Base-by-base conservation (phyloP, 768 basidiomycete species). In the Leccinum longicurvipes region DNA sequence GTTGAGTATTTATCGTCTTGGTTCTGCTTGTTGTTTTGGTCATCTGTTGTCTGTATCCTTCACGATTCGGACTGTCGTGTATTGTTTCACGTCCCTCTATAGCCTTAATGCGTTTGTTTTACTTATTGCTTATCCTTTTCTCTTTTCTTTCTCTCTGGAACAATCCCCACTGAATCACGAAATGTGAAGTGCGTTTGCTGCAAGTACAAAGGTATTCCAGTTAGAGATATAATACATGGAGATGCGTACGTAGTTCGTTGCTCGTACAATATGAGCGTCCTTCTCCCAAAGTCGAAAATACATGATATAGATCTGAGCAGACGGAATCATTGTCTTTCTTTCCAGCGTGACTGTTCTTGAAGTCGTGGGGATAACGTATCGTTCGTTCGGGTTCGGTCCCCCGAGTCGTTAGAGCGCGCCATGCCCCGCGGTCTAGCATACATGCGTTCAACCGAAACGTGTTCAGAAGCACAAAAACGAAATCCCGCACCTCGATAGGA, bases 401-500 rank as follows among this genome's bases (percentile, higher is more conserved):
- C 27, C 27, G 27, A 28, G 4, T 28, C 17, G 36, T 36, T 50
- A 65, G 44, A 65, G 63, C n/a, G 63, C 63, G 4, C 56, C 59
- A 12, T 41, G 67, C 48, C 68, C 68, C 3, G 69, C 69, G 12
- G 68, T 69, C 69, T 69, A 53, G 19, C 42, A 44, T n/a, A 39
- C n/a, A 4, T 21, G 41, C 17, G n/a, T 32, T 17, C 41, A 47
- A 34, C 27, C 10, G 15, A 9, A 12, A 31, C n/a, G 10, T 19
- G 10, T 39, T n/a, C 36, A 39, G n/a, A 19, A 39, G 19, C 36
- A 19, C 0, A 14, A 10, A 10, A 15, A 15, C 10, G n/a, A 39
- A 19, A 39, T 6, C 4, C 2, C 69, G 25, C 50, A 79, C 78
- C 75, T 80, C 79, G 56, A 80, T 78, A 7, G 79, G 79, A 17